phyloP scores from a whole-genome alignment of 345 rosid species.

The Gossypium anomalum region DNA sequence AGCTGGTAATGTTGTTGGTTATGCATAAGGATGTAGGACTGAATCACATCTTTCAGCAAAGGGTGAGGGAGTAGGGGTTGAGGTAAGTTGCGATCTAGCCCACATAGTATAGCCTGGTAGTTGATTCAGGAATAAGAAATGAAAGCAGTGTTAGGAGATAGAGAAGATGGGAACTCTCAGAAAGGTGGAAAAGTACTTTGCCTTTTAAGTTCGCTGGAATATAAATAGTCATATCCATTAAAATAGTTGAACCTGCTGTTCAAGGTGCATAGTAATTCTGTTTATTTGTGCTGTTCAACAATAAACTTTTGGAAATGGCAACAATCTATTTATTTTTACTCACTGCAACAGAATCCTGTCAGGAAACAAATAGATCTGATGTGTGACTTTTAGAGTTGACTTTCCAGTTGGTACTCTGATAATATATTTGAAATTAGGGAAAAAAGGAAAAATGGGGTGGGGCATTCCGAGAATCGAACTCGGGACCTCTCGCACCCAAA shows the following conservation, averaged over 20 bases:
- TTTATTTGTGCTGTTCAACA: no score
- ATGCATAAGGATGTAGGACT: background rate
- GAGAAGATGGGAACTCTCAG: slow-evolving; percentile 1
- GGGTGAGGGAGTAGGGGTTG: background rate
- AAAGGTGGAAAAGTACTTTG: background rate
- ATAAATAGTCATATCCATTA: background rate
- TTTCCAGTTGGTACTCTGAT: no score
- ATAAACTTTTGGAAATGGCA: no score
- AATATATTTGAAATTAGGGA: background rate
- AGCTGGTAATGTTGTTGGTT: background rate
- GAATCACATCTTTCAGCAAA: background rate
- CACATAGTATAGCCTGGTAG: background rate
- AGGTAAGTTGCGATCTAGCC: background rate
- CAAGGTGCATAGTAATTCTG: no score
- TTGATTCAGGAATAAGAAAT: background rate
- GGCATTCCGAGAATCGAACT: slow-evolving; percentile 31
- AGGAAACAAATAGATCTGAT: background rate
- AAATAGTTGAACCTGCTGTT: no score
- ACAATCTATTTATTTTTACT: no score
- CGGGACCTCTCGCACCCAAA: slow-evolving; percentile 35
- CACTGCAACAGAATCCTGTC: background rate
- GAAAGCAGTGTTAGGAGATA: background rate
- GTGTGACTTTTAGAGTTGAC: background rate
- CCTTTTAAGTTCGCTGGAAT: background rate
- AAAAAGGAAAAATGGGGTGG: background rate